These are phyloP conservation scores for Colletotrichum sojae DNA, from an alignment of 2,329 filamentous ascomycete genomes.

Conservation along the genomic window DNA sequence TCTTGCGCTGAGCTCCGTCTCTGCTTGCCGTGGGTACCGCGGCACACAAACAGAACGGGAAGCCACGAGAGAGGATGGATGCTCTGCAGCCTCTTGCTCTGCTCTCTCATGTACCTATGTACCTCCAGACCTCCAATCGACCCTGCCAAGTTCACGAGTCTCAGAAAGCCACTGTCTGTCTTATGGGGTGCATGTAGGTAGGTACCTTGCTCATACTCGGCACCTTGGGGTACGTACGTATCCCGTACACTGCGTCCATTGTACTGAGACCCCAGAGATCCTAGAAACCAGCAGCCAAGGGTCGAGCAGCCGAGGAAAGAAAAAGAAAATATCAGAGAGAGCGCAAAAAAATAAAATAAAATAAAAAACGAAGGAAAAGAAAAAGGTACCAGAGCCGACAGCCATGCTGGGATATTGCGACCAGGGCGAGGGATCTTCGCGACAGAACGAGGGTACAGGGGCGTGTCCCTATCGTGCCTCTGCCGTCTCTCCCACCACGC, in stretches of 20 bases:
- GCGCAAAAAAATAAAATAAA: too few species aligned
- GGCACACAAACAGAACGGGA: too few species aligned
- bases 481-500: slow-evolving; percentile 36
- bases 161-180: slow-evolving; percentile 27
- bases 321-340: background rate
- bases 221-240: too few species aligned
- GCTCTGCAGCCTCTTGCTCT: background rate
- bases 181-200: background rate
- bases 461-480: slow-evolving; percentile 12
- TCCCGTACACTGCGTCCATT: too few species aligned
- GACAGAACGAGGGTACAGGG: slow-evolving; percentile 11
- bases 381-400: slow-evolving; percentile 10
- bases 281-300: background rate
- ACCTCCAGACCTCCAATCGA: slow-evolving; percentile 19
- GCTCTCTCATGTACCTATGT: background rate
- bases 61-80: too few species aligned
- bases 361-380: background rate
- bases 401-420: slow-evolving; percentile 14
- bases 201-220: background rate
- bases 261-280: too few species aligned
- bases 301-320: background rate
- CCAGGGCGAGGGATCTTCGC: slow-evolving; percentile 28
- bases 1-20: slow-evolving; percentile 2
- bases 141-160: slow-evolving; percentile 38
- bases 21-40: background rate